Evolutionary conservation across 176 grass and related monocot species (phyloP).

Genomic region (Oryza punctata): DNA sequence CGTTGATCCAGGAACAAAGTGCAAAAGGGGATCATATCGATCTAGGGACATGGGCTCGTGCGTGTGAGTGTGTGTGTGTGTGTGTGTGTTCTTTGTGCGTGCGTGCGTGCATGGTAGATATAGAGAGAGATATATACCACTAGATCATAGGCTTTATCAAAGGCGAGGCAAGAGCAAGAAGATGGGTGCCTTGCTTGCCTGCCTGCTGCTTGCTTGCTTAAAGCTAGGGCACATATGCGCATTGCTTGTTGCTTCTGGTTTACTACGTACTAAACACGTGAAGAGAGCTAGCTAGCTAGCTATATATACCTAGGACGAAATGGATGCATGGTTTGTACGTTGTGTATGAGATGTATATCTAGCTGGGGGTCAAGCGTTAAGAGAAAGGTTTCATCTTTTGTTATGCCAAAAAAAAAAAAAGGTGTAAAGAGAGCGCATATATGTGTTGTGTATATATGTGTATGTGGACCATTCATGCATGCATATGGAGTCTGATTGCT

Average conservation of each 20-base stretch:
- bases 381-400: slow-evolving; percentile 55
- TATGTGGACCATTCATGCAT: slow-evolving; percentile 43
- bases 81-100: slow-evolving; percentile 8
- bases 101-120: slow-evolving; percentile 22
- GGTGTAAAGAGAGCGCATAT: slow-evolving; percentile 29
- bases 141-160: slow-evolving; percentile 73
- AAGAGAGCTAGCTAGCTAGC: not conserved
- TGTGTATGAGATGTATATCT: not conserved
- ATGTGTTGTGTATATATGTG: slow-evolving; percentile 19
- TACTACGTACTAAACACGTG: not conserved
- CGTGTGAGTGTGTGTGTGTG: slow-evolving; percentile 26
- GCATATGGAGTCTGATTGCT: slow-evolving; percentile 13
- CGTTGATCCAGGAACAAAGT: slow-evolving; percentile 60
- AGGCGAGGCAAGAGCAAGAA: slow-evolving; percentile 41
- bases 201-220: slow-evolving; percentile 23
- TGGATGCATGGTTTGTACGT: not conserved
- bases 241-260: slow-evolving; percentile 33
- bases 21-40: slow-evolving; percentile 29
- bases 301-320: not conserved
- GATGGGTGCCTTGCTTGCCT: slow-evolving; percentile 36
- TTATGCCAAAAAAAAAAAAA: slow-evolving; percentile 43
- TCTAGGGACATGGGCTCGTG: slow-evolving; percentile 47
- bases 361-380: slow-evolving; percentile 31
- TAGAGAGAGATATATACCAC: slow-evolving; percentile 17
- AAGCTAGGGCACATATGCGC: slow-evolving; percentile 41